Base-by-base conservation (phyloP, 106 monocot species). In the Ottelia alismoides region DNA sequence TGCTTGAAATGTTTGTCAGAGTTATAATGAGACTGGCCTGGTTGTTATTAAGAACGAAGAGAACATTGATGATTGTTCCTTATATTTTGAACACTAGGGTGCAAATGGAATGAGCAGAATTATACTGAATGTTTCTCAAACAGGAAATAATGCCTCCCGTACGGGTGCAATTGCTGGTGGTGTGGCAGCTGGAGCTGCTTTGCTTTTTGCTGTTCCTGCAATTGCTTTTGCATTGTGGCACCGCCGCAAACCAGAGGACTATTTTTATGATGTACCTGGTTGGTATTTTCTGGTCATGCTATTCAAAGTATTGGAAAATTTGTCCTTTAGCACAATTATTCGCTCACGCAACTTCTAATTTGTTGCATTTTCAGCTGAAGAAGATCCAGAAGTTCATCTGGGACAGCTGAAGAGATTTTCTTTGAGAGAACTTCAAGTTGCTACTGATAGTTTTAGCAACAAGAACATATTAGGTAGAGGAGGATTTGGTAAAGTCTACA, bases 401-500 rank as follows among this genome's bases (percentile, higher is more conserved):
- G 73, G 73, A 2, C 73, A 73, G 27, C 67, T 73, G 7, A 73
- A 56, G 67, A 66, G 73, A 44, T 73, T 73, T 61, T 55, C 73
- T 11, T 31, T 73, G 22, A 45, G 60, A 61, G 73, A 73, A 56
- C 49, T 73, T 35, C 73, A 61, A 50, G 66, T 73, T 43, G 73
- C 73, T 55, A 73, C 73, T 48, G 73, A 73, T 66, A 27, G 11
- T 20, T 73, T 73, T 30, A 61, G 66, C 54, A 53, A 22, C 20
- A 73, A 54, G 35, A 73, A 73, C 46, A 66, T 73, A 22, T 50
- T 73, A 49, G 82, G 82, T 1, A 73, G 82, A 51, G 82, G 82
- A 7, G 82, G 82, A 18, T 82, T 82, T 66, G 82, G 82, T 35
- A 82, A 82, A 21, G 82, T 82, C 6, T 82, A 82, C 35, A 82